Base-by-base conservation (phyloP, 2,329 filamentous ascomycete species). In the Akanthomyces lecanii region DNA sequence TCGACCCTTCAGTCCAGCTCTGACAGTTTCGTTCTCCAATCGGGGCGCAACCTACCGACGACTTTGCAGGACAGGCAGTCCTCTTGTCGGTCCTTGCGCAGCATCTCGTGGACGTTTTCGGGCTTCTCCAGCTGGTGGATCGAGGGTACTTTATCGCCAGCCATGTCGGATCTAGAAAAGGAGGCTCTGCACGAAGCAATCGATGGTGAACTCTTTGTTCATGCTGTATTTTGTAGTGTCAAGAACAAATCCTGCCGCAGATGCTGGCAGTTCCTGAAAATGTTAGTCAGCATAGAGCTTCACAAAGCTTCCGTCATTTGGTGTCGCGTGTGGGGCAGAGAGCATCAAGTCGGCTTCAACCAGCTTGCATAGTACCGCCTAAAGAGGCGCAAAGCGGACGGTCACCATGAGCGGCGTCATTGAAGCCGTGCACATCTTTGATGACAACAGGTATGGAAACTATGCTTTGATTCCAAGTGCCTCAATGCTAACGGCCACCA, bases 351-450 rank as follows among this genome's bases (percentile, higher is more conserved):
- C 30, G 45, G 45, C 53, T 45, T 53, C 61, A 47, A 57, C 47
- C 28, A 61, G 38, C 50, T 61, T 42, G 38, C 40, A 61, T n/a
- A 54, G 38, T 21, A 50, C 23, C 47, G 48, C 48, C 40, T n/a
- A 28, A 7, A 54, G 51, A 59, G 56, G 56, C 42, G 62, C 55
- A 52, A 45, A 60, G 33, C 68, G 66, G 67, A 69, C 67, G 65
- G 66, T 72, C 75, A 87, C 77, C 74, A 94, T 93, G 90, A 91
- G 85, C 79, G 87, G 91, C 79, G 87, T 90, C 73, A 90, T 99
- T 73, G 94, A 98, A 82, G 95, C 94, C 74, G 83, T 99, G 72
- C 94, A 98, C 81, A 92, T 99, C 75, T 97, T 90, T 77, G 93
- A 98, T 85, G 93, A 97, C 81, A 87, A 93, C 78, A 92, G 93